Conservation (phyloP, 2,329 filamentous ascomycete genomes). For the Neopestalotiopsis sp. region DNA sequence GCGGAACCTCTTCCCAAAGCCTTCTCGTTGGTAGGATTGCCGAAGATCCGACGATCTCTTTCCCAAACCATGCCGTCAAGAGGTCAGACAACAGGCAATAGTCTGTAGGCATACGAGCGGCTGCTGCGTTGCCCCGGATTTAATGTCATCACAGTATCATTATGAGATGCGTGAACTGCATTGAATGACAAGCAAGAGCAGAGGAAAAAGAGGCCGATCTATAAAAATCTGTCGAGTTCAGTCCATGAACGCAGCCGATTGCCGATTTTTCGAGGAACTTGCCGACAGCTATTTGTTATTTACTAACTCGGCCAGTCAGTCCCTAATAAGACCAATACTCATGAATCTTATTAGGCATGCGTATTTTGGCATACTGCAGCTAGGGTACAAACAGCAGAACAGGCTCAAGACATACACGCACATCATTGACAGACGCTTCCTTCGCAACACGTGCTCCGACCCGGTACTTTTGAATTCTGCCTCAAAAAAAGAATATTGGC, state of each 20-base stretch:
- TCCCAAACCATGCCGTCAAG: background rate
- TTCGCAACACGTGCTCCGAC: background rate
- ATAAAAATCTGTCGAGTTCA: conserved; percentile 2
- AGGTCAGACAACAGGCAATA: background rate
- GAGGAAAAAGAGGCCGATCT: background rate
- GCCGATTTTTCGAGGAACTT: background rate
- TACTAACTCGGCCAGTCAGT: no score
- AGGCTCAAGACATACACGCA: background rate
- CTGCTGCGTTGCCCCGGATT: background rate
- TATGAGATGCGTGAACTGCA: background rate
- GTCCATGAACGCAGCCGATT: background rate
- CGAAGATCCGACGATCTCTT: conserved; percentile 4
- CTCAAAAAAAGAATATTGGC: background rate
- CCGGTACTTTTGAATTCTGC: background rate
- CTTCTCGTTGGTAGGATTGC: background rate
- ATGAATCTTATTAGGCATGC: no score
- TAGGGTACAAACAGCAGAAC: no score
- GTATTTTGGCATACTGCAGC: no score
- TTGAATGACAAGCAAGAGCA: background rate
- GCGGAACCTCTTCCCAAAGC: background rate
- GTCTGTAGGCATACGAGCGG: background rate
- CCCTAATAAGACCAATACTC: no score
- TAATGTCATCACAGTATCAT: conserved; percentile 4
- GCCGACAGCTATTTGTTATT: background rate
- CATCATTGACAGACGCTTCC: background rate